phyloP scores from a whole-genome alignment of 176 grass and related monocot species.

The Calamus simplicifolius region DNA sequence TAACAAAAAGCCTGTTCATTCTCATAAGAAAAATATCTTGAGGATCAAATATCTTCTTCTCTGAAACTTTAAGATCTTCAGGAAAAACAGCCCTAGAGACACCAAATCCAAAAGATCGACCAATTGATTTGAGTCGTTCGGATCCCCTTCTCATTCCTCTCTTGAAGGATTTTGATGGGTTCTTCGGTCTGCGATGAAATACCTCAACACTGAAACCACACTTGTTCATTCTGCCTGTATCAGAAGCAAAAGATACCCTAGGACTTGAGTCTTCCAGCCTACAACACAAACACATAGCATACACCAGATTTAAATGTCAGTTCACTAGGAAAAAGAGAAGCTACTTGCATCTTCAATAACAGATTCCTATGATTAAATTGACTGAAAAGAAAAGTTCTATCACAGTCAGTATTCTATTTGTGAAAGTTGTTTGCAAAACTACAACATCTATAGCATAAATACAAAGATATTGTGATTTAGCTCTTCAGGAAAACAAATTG shows the following conservation, averaged over 20 bases:
- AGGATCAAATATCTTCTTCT: slow-evolving; percentile 68
- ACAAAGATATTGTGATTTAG: too few relatives aligned
- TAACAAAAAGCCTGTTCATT: slow-evolving; percentile 71
- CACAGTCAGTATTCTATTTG: too few relatives aligned
- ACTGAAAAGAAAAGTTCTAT: too few relatives aligned
- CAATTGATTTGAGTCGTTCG: slow-evolving; percentile 32
- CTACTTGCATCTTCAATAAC: too few relatives aligned
- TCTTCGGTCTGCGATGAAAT: slow-evolving; percentile 32
- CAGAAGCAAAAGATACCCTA: slow-evolving; percentile 52
- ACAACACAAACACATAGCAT: slow-evolving; percentile 15
- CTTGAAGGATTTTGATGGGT: slow-evolving; percentile 26
- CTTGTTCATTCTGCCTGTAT: slow-evolving; percentile 26
- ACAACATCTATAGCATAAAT: too few relatives aligned
- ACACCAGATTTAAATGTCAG: not conserved
- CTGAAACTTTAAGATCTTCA: slow-evolving; percentile 55
- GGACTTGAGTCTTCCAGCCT: slow-evolving; percentile 84
- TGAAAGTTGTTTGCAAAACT: too few relatives aligned
- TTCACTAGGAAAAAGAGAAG: not conserved
- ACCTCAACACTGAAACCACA: slow-evolving; percentile 29
- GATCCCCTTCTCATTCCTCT: slow-evolving; percentile 35
- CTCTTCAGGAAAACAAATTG: too few relatives aligned
- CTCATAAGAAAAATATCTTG: slow-evolving; percentile 58
- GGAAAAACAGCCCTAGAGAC: slow-evolving; percentile 51
- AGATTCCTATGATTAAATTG: too few relatives aligned
- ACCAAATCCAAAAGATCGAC: slow-evolving; percentile 34